Conservation (phyloP, 1,284 basidiomycete species). For the Apiotrichum mycotoxinovorans region DNA sequence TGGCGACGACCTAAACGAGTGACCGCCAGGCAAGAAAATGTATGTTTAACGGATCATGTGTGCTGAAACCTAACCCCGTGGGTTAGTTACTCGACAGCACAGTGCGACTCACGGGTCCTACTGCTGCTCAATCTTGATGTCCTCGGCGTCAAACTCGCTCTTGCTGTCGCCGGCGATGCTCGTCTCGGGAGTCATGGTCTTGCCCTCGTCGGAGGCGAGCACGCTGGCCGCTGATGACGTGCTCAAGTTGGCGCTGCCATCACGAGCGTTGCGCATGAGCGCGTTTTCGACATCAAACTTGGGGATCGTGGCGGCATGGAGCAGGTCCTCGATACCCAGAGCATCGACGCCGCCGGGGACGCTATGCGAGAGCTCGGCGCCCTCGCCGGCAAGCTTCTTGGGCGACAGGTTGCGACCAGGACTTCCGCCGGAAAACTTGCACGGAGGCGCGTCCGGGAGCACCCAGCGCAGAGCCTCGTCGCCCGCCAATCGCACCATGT, state of each 20-base stretch:
- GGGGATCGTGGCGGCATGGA: conserved; percentile 12
- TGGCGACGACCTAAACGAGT: not conserved
- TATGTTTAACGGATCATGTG: not conserved
- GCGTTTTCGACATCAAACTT: conserved; percentile 39
- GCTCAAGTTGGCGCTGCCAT: conserved; percentile 15
- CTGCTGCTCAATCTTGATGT: conserved; percentile 9
- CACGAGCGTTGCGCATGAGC: conserved; percentile 33
- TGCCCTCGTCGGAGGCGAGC: conserved; percentile 19
- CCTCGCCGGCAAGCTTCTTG: conserved; percentile 18
- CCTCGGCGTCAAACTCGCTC: conserved; percentile 15
- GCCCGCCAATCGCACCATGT: conserved; percentile 63
- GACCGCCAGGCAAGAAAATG: not conserved
- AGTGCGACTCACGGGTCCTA: not conserved
- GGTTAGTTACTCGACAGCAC: not conserved
- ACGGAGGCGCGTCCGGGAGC: conserved; percentile 61
- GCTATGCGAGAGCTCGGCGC: conserved; percentile 19
- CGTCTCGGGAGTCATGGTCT: conserved; percentile 24
- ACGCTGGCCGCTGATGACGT: conserved; percentile 26
- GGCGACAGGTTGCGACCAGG: conserved; percentile 7
- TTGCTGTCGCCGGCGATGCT: conserved; percentile 25
- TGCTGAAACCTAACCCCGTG: not conserved
- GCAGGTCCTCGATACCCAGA: conserved; percentile 18
- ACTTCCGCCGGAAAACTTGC: conserved; percentile 19
- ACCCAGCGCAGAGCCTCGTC: conserved; percentile 64
- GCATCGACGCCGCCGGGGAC: conserved; percentile 12